A percentile compares a stretch with the other conserved stretches of the same genome.
Conservation (phyloP, 2,329 filamentous ascomycete species). For the Fusarium euwallaceae region DNA sequence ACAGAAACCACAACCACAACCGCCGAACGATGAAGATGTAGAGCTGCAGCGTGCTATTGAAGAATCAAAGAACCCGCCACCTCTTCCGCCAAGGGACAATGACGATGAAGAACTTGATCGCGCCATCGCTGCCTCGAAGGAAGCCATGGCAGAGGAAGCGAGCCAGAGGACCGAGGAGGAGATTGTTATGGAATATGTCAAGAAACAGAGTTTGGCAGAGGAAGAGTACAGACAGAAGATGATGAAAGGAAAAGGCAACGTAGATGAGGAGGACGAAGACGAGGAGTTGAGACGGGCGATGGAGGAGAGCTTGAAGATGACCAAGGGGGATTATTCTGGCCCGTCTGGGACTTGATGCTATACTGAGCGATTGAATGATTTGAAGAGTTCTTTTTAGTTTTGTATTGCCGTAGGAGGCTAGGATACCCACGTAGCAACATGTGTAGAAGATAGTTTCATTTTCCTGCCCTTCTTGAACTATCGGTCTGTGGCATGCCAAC, state of each 20-base stretch:
- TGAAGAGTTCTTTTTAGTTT: slow-evolving; percentile 2
- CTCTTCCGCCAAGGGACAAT: slow-evolving; percentile 40
- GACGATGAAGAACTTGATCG: slow-evolving; percentile 52
- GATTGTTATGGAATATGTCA: slow-evolving; percentile 79
- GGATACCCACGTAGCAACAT: slow-evolving; percentile 26
- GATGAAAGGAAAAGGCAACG: slow-evolving; percentile 53
- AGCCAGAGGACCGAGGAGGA: slow-evolving; percentile 73
- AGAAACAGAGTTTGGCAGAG: slow-evolving; percentile 80
- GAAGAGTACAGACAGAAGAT: slow-evolving; percentile 62
- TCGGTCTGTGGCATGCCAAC: neutral
- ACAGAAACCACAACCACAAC: neutral
- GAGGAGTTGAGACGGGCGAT: slow-evolving; percentile 69
- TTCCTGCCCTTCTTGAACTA: neutral
- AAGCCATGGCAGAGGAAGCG: slow-evolving; percentile 55
- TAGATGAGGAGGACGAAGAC: slow-evolving; percentile 56
- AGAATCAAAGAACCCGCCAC: slow-evolving; percentile 53
- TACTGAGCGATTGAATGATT: neutral
- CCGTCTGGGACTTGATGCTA: slow-evolving; percentile 39
- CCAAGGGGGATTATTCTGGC: slow-evolving; percentile 46
- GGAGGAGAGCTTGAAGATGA: slow-evolving; percentile 66
- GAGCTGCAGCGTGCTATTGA: slow-evolving; percentile 57
- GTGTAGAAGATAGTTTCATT: neutral
- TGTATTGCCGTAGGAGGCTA: slow-evolving; percentile 12
- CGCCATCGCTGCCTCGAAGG: slow-evolving; percentile 56
- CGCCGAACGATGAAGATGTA: slow-evolving; percentile 41